phyloP scores from a whole-genome alignment of 2,329 filamentous ascomycete genomes.

The Fusarium hostae region DNA sequence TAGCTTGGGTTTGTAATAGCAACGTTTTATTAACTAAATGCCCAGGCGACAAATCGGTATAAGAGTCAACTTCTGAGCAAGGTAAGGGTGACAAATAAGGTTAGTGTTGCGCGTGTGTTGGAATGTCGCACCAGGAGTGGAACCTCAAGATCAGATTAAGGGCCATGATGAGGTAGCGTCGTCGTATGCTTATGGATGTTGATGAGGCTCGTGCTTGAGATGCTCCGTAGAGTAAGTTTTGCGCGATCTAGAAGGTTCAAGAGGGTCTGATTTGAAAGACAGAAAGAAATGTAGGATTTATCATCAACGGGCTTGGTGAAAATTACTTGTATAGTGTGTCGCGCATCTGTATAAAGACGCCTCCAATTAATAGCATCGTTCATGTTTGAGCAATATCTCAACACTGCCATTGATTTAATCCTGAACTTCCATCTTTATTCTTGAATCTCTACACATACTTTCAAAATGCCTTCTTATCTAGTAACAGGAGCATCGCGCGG shows the following conservation, averaged over 20 bases:
- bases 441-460: too few species aligned
- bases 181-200: not conserved
- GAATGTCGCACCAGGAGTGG: not conserved
- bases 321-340: too few species aligned
- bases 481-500: not conserved
- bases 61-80: too few species aligned
- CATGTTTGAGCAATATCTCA: too few species aligned
- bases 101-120: not conserved
- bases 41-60: not conserved
- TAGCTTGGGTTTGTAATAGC: not conserved
- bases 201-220: fast-evolving
- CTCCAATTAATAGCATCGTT: fast-evolving
- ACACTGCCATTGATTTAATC: fast-evolving
- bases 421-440: not conserved
- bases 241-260: not conserved
- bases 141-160: not conserved
- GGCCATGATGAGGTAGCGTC: fast-evolving
- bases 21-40: fast-evolving
- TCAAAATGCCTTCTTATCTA: not conserved
- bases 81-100: not conserved
- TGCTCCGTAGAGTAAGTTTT: not conserved
- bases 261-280: not conserved
- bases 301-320: not conserved
- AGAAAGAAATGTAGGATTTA: not conserved
- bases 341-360: too few species aligned